Evolutionary conservation across 108 stramenopile genomes (phyloP).

Genomic region (Phaeodactylum tricornutum): DNA sequence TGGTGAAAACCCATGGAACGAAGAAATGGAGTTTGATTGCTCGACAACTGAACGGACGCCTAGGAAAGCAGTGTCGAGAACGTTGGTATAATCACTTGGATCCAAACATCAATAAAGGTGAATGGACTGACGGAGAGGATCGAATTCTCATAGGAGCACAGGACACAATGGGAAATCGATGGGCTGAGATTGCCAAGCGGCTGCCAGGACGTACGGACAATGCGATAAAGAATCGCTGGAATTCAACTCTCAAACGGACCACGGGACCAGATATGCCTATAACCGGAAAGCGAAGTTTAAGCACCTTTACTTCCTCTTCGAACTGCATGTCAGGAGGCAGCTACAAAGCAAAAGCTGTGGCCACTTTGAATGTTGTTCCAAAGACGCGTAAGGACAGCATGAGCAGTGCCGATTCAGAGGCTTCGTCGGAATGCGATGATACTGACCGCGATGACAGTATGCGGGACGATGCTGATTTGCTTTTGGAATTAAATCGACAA

Average conservation of each 20-base stretch:
- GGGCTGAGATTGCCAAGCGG: constrained; percentile 94
- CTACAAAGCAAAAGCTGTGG: constrained; percentile 8
- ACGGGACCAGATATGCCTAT: too few species aligned
- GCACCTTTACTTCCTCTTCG: constrained; percentile 9
- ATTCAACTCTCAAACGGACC: constrained; percentile 80
- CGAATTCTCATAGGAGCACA: constrained; percentile 68
- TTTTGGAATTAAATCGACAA: constrained; percentile 33
- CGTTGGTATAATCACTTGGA: constrained; percentile 98
- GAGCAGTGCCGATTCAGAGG: neutral
- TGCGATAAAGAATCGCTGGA: constrained; percentile 98
- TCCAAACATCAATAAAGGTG: constrained; percentile 90
- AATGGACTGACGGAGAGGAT: constrained; percentile 92
- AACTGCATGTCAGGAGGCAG: too few species aligned
- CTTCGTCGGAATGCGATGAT: neutral
- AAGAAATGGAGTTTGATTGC: constrained; percentile 93
- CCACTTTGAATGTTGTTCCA: neutral
- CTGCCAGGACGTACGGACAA: constrained; percentile 94
- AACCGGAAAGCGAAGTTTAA: too few species aligned
- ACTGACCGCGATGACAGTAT: neutral
- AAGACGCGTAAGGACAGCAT: too few species aligned
- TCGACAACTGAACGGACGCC: constrained; percentile 79
- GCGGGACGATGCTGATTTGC: constrained; percentile 30
- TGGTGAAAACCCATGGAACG: constrained; percentile 72
- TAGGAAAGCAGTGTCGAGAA: constrained; percentile 98
- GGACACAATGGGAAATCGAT: constrained; percentile 76